Evolutionary conservation across 2,329 filamentous ascomycete species (phyloP).

Genomic region (Sporothrix pseudoabietina): DNA sequence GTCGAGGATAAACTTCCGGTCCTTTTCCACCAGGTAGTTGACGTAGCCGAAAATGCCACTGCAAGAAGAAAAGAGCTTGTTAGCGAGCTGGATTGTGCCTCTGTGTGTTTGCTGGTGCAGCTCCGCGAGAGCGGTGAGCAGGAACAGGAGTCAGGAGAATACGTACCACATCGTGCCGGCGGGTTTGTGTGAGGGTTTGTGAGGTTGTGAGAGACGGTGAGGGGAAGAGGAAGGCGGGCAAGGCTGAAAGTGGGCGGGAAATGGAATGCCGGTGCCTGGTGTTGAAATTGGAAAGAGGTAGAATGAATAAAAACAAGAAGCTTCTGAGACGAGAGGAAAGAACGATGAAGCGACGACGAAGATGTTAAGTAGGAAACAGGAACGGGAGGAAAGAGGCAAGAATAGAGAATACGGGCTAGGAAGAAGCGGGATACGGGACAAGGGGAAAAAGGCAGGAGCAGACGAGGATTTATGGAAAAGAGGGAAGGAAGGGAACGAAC

Average conservation of each 20-base stretch:
- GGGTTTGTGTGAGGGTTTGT: background rate
- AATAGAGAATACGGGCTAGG: conserved; percentile 1
- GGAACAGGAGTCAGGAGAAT: background rate
- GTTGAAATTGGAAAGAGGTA: conserved; percentile 3
- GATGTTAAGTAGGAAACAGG: conserved; percentile 7
- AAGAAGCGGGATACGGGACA: background rate
- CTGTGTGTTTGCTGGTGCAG: background rate
- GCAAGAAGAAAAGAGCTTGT: conserved; percentile 26
- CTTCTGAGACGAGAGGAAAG: conserved; percentile 2
- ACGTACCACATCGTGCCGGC: conserved; percentile 20
- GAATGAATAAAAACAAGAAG: background rate
- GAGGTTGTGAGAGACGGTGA: background rate
- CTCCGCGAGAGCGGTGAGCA: background rate
- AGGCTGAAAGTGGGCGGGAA: background rate
- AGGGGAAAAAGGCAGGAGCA: conserved; percentile 9
- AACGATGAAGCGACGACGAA: conserved; percentile 5
- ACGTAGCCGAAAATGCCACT: conserved; percentile 98
- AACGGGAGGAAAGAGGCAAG: conserved; percentile 12
- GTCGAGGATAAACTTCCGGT: conserved; percentile 92
- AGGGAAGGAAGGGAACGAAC: conserved; percentile 17
- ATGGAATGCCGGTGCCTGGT: conserved; percentile 8
- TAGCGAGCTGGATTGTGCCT: background rate
- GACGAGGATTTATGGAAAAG: conserved; percentile 21
- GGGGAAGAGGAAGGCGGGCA: conserved; percentile 1
- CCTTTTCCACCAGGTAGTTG: conserved; percentile 99